Evolutionary conservation across 805 yeast species (phyloP), one percentile per base, ranked within the genome.

Genomic region (Citeromyces matritensis): DNA sequence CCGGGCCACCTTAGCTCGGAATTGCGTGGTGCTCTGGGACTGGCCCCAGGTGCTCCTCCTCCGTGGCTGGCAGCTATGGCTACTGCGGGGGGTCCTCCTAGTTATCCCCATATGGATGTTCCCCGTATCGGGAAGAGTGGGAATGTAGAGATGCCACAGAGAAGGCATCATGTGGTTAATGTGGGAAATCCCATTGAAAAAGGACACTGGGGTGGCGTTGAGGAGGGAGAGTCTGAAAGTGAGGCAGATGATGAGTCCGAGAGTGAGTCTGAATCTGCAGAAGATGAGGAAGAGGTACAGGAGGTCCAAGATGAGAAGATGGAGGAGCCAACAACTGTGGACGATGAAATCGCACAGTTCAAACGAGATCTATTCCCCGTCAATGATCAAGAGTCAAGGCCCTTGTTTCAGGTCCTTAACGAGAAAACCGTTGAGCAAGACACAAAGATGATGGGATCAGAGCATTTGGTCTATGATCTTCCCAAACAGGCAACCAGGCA

Each of bases 31-130:
- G 95, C 94, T 0, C 53, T 88, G 41, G 85, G 81, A 0, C 57
- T 85, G 42, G 62, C 70, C 0, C 66, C 65, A 4, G 52, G 59
- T 26, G 55, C 58, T 2, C 63, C 75, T 5, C 84, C 85, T 2
- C 95, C 95, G 0, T 88, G 96, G 96, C 61, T 76, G 14, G 49
- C 61, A 3, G 65, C 66, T 24, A 76, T 86, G 81, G 64, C 63
- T 33, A 60, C 66, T 34, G 43, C 68, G 9, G 96, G 96, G 0
- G 72, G 79, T 17, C 95, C 97, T 0, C 95, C 95, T 0, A 64
- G 84, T 12, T 86, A 83, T 51, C 74, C 75, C 3, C 62, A 67
- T 25, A 55, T 83, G 48, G 54, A 60, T 23, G 65, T 82, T 6
- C 83, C 13, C 23, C 26, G 29, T 15, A 15, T 11, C n/a, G 15